Base-by-base conservation (phyloP, 2,329 filamentous ascomycete genomes). In the Fusarium nisikadoi region DNA sequence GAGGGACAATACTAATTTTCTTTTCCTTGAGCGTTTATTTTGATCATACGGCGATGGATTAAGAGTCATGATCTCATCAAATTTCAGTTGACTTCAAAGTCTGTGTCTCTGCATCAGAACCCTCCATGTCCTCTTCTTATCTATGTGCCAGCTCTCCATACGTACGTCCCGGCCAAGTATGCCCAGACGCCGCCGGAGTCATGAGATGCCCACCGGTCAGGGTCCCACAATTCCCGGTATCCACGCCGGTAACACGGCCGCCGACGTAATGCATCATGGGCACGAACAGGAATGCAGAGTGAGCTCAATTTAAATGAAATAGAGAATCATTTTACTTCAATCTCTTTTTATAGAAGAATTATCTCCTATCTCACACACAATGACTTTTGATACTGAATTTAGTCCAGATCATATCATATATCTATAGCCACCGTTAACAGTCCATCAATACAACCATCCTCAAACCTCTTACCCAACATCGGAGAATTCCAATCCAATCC, bases 401-500 rank as follows among this genome's bases (percentile, higher is more conserved):
- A 35, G 14, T 8, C 29, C 45, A 41, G 6, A 20, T 56, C 39
- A 56, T 19, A 56, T 47, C 41, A 47, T 56, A n/a, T 14, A 23
- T 23, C 17, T 14, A 23, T 11, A 16, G 17, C 47, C 20, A 27
- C 23, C 41, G 16, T 35, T 3, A 16, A 27, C 39, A 17, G 29
- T 62, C 13, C 17, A 36, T 29, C n/a, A 14, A 52, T 33, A 62
- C 38, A 46, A 39, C 45, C 49, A 38, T 39, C 38, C 31, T 27
- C n/a, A 36, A 38, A 52, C 35, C 6, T 41, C 29, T 29, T 47
- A 31, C 39, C n/a, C 7, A 29, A 27, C 20, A 23, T 46, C 38
- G 25, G 45, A 25, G 38, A 72, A 47, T 60, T 53, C 46, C 33
- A 67, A n/a, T 43, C 35, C 54, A 67, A 38, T 31, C 35, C 31